Base-by-base conservation (phyloP, 306 rosid species). In the Cucurbita ficifolia region DNA sequence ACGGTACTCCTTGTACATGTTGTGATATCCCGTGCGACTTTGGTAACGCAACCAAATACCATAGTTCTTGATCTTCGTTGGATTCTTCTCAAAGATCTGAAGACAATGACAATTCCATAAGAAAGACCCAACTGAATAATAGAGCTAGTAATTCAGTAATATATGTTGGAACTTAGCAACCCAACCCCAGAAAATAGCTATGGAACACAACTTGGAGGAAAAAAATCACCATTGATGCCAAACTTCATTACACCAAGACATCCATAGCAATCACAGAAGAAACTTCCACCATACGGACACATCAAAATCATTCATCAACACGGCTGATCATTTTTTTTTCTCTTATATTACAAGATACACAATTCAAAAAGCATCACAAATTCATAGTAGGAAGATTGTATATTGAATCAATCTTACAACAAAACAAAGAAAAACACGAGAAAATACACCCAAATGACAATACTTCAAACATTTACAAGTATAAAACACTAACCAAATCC, bases 41-140 rank as follows among this genome's bases (percentile, higher is more conserved):
- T 92, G 97, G 58, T 92, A 92, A 63, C 96, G 57, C 87, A 92
- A 75, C 97, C 97, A 92, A 10, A 92, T 89, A 1, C 97, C 96
- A 17, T 86, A 92, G 85, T 92, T 92, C 71, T 92, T 87, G 35
- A 92, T 89, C 62, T 80, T 88, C 21, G 97, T 89, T 8, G 97
- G 97, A 58, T 87, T 89, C 84, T 89, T 92, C 88, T 92, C 97
- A 80, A 86, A 92, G 61, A 92, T 92, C 97, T 92, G 80, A 29
- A 71, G 6, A 60, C 43, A n/a, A 21, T 45, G 17, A 35, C 64
- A 38, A 63, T 36, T 72, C 38, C 49, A 70, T 70, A 0, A 14
- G 40, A 70, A 49, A 8, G 1, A 13, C 13, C 12, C 0, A 18
- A 63, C 16, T 7, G 4, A 0, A 59, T 19, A 43, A 6, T 0